Percentiles rank a stretch among this genome's conserved stretches.
Conservation (phyloP, 768 basidiomycete genomes). For the Panaeolus papilionaceus region DNA sequence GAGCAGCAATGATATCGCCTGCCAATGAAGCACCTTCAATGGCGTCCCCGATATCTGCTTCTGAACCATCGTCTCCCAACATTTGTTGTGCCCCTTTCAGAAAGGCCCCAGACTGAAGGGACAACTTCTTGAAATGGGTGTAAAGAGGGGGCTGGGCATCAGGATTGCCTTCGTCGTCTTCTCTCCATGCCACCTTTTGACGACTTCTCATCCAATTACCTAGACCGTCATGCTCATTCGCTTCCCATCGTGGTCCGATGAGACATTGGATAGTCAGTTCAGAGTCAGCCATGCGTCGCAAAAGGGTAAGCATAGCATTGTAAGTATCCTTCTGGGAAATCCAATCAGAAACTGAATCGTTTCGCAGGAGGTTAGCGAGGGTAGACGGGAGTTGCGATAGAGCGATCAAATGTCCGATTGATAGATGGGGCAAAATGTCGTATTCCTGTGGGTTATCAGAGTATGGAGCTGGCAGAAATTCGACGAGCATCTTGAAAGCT, state of each 20-base stretch:
- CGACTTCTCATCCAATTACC: constrained; percentile 56
- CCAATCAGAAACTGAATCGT: constrained; percentile 64
- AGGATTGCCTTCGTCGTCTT: constrained; percentile 32
- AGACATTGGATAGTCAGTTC: constrained; percentile 55
- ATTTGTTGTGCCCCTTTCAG: constrained; percentile 50
- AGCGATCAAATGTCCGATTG: constrained; percentile 46
- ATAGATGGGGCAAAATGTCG: constrained; percentile 56
- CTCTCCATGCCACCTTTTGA: constrained; percentile 49
- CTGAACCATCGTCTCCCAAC: constrained; percentile 37
- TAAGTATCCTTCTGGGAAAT: constrained; percentile 51
- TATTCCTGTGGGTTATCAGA: constrained; percentile 46
- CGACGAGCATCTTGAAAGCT: constrained; percentile 44
- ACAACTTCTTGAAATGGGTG: constrained; percentile 58
- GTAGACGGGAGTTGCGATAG: constrained; percentile 54
- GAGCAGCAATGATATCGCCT: constrained; percentile 57
- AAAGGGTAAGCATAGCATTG: constrained; percentile 52
- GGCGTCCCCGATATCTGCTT: constrained; percentile 43
- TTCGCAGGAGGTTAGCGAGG: constrained; percentile 53
- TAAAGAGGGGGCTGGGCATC: constrained; percentile 49
- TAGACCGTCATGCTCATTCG: constrained; percentile 45
- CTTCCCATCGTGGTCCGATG: constrained; percentile 46
- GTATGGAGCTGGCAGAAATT: constrained; percentile 54
- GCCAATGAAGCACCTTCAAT: constrained; percentile 53
- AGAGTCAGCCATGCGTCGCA: constrained; percentile 56
- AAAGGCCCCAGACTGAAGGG: constrained; percentile 57